Conservation (phyloP, 2,329 filamentous ascomycete genomes). For the Alternaria ethzedia region DNA sequence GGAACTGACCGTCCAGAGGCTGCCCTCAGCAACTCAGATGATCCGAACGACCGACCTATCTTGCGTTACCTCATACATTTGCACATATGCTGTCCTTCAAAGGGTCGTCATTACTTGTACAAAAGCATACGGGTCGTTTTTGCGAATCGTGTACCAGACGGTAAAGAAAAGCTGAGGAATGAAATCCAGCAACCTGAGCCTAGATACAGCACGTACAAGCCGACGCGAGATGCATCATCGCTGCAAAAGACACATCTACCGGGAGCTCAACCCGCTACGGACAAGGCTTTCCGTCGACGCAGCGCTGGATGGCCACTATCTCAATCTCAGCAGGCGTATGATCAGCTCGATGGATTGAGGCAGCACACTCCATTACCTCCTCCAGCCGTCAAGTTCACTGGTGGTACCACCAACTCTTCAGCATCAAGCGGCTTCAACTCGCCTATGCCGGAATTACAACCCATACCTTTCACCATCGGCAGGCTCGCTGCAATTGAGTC, state of each 20-base stretch:
- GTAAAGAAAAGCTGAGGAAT: constrained; percentile 88
- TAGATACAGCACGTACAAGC: constrained; percentile 83
- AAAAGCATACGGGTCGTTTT: constrained; percentile 94
- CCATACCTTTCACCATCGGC: constrained; percentile 59
- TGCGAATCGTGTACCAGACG: constrained; percentile 93
- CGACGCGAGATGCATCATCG: constrained; percentile 53
- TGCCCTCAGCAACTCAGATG: constrained; percentile 56
- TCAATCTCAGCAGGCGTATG: constrained; percentile 36
- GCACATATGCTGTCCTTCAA: constrained; percentile 87
- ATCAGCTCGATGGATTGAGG: constrained; percentile 31
- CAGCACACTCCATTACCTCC: constrained; percentile 39
- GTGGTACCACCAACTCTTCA: constrained; percentile 31
- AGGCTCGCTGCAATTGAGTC: constrained; percentile 37
- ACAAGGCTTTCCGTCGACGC: constrained; percentile 38
- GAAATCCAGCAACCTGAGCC: constrained; percentile 91
- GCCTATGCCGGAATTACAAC: constrained; percentile 51
- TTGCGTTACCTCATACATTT: constrained; percentile 90
- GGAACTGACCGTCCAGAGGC: constrained; percentile 63
- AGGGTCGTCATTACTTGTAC: constrained; percentile 86
- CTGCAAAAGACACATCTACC: constrained; percentile 29
- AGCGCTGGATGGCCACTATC: constrained; percentile 41
- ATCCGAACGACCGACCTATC: constrained; percentile 69
- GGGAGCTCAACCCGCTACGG: constrained; percentile 29
- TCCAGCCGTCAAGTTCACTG: constrained; percentile 42
- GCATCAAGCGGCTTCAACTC: constrained; percentile 28